Percentiles rank a stretch among this genome's conserved stretches.
These are phyloP conservation scores for Neoascochyta sp. DNA, from an alignment of 2,329 filamentous ascomycete species.

Conservation along the genomic window DNA sequence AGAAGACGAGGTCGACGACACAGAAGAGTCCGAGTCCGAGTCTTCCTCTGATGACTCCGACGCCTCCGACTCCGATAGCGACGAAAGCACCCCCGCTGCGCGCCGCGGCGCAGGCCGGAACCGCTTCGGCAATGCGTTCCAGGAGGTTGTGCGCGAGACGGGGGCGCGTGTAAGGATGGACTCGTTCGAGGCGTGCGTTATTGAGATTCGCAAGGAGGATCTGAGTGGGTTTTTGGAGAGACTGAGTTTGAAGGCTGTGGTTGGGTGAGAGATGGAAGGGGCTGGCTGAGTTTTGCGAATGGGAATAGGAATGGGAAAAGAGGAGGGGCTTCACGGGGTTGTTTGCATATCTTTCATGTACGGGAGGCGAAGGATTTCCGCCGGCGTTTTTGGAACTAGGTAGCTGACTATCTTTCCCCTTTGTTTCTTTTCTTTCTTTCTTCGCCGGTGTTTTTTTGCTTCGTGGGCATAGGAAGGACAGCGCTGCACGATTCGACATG, in stretches of 20 bases:
- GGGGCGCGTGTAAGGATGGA: slow-evolving; percentile 87
- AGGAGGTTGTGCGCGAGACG: slow-evolving; percentile 89
- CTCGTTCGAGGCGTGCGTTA: slow-evolving; percentile 94
- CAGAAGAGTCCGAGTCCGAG: slow-evolving; percentile 47
- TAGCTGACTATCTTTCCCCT: too few species aligned
- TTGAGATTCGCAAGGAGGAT: slow-evolving; percentile 97
- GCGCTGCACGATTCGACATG: too few species aligned
- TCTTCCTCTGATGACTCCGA: slow-evolving; percentile 58
- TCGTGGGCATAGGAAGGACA: too few species aligned
- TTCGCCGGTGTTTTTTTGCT: too few species aligned
- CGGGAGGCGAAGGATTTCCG: too few species aligned
- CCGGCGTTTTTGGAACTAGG: too few species aligned
- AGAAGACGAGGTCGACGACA: slow-evolving; percentile 52
- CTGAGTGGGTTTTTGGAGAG: slow-evolving; percentile 85
- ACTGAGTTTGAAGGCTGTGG: slow-evolving; percentile 85
- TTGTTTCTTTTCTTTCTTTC: too few species aligned
- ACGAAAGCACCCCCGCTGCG: too few species aligned
- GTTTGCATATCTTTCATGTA: too few species aligned
- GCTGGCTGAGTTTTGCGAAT: too few species aligned
- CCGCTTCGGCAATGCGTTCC: slow-evolving; percentile 90
- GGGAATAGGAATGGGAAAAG: not conserved
- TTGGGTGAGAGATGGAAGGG: slow-evolving; percentile 47
- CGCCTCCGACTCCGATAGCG: slow-evolving; percentile 49
- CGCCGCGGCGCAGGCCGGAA: slow-evolving; percentile 80
- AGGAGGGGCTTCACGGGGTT: too few species aligned